Conservation (phyloP, 1,284 basidiomycete species). For the Caloboletus inedulis region DNA sequence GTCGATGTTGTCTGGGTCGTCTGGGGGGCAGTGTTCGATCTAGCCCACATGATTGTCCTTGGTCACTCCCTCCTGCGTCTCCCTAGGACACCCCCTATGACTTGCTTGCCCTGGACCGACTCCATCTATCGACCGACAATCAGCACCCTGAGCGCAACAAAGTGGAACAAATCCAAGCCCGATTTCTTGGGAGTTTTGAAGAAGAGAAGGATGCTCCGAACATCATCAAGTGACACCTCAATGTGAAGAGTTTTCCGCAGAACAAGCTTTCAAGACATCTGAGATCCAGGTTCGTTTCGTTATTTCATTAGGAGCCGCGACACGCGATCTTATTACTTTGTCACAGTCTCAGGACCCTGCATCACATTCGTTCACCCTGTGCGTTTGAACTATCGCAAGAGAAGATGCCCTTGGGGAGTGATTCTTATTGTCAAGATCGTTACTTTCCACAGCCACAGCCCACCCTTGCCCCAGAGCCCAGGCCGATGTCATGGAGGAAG, state of each 20-base stretch:
- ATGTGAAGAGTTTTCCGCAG: not conserved
- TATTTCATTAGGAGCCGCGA: slow-evolving; percentile 3
- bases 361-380: not conserved
- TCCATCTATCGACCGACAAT: not conserved
- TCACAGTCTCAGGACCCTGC: slow-evolving; percentile 9
- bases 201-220: not conserved
- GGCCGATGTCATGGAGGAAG: not conserved
- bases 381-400: not conserved
- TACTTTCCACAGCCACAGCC: not conserved
- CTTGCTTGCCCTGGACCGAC: not conserved
- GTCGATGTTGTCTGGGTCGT: not conserved
- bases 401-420: not conserved
- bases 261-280: slow-evolving; percentile 1
- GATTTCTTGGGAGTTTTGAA: not conserved
- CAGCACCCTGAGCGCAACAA: not conserved
- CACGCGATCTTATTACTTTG: slow-evolving; percentile 9
- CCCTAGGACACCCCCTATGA: not conserved
- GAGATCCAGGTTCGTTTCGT: slow-evolving; percentile 19
- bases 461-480: not conserved
- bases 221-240: not conserved
- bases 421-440: not conserved
- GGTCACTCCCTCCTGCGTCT: not conserved
- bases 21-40: not conserved
- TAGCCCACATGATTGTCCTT: not conserved
- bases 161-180: not conserved